phyloP scores from a whole-genome alignment of 805 yeast genomes.

The Metschnikowia kofuensis region DNA sequence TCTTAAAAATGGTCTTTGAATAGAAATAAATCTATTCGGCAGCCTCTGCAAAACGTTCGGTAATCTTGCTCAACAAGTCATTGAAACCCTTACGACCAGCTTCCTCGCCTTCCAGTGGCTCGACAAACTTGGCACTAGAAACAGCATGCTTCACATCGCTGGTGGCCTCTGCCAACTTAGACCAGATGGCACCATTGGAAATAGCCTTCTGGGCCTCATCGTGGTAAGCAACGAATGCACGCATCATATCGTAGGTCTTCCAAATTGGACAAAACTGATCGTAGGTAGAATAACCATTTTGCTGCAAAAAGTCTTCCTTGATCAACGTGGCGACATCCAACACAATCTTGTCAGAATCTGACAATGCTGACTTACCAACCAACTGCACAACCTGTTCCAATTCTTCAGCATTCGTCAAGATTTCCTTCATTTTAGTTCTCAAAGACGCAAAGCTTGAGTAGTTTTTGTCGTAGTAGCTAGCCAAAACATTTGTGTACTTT shows the following conservation, averaged over 20 bases:
- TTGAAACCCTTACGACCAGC: constrained; percentile 76
- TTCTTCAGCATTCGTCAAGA: constrained; percentile 95
- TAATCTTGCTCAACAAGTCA: constrained; percentile 66
- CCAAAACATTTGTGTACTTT: constrained; percentile 85
- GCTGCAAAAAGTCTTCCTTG: constrained; percentile 98
- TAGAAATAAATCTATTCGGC: constrained; percentile 55
- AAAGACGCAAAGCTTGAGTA: constrained; percentile 89
- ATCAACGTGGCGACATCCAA: constrained; percentile 87
- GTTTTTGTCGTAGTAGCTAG: constrained; percentile 78
- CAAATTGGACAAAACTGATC: constrained; percentile 99
- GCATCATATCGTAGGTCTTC: constrained; percentile 99
- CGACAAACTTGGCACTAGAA: constrained; percentile 91
- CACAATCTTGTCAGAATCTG: constrained; percentile 95
- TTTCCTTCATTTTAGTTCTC: constrained; percentile 92
- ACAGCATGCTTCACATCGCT: constrained; percentile 90
- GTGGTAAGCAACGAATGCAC: constrained; percentile 82
- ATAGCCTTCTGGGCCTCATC: constrained; percentile 98
- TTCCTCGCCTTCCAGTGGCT: constrained; percentile 87
- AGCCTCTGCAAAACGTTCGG: constrained; percentile 93
- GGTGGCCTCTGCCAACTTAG: constrained; percentile 85
- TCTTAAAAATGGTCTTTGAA: no score
- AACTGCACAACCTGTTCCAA: constrained; percentile 98
- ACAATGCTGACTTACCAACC: constrained; percentile 97
- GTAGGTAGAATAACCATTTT: constrained; percentile 96
- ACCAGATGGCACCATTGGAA: constrained; percentile 91